phyloP scores from a whole-genome alignment of 139 green algal species.

The Coccomyxa sp. region DNA sequence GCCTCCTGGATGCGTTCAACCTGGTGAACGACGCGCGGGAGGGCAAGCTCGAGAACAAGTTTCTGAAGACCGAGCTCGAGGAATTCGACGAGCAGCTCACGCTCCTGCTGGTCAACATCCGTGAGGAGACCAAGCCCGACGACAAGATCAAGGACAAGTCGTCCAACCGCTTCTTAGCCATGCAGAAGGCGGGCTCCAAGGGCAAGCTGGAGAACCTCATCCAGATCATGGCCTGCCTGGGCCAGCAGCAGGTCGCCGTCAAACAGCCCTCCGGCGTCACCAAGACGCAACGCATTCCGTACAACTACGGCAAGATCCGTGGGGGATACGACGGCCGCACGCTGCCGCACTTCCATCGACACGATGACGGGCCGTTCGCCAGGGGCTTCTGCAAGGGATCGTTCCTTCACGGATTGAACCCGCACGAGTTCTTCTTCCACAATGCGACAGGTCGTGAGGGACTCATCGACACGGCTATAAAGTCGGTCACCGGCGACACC shows the following conservation, averaged over 20 bases:
- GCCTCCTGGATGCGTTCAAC: neutral
- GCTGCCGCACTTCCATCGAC: neutral
- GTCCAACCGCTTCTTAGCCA: neutral
- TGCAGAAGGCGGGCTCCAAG: neutral
- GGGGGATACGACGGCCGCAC: neutral
- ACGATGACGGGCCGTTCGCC: neutral
- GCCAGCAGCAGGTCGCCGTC: neutral
- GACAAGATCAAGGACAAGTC: neutral
- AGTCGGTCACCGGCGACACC: neutral
- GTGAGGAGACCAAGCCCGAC: neutral
- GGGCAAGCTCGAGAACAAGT: neutral
- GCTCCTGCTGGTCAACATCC: neutral
- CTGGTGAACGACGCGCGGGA: neutral
- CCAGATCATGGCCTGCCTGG: neutral
- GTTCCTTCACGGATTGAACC: neutral
- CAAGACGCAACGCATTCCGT: neutral
- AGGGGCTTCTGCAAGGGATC: neutral
- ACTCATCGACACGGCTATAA: conserved; percentile 1
- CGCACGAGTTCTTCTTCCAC: neutral
- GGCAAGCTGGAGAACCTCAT: neutral
- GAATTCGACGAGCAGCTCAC: neutral
- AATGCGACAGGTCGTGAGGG: neutral
- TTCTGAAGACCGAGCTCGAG: neutral
- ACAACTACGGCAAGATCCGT: neutral
- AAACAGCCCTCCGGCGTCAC: neutral